Percentiles rank a stretch among this genome's conserved stretches.
Conservation (phyloP, 2,329 filamentous ascomycete genomes). For the Fusarium newnesense region DNA sequence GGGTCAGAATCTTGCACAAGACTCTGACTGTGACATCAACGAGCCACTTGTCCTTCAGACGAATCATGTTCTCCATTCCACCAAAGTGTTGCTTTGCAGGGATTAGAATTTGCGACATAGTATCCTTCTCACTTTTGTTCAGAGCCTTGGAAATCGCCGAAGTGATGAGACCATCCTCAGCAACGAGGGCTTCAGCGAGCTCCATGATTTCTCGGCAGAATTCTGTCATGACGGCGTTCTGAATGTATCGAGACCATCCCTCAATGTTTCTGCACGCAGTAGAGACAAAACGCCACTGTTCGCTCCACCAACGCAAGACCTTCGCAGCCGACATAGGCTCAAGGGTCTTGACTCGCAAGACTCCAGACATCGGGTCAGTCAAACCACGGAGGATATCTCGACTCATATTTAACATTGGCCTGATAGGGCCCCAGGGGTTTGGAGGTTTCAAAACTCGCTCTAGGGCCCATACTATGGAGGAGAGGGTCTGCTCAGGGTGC, state of each 20-base stretch:
- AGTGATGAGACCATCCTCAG: conserved; percentile 85
- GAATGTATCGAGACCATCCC: conserved; percentile 79
- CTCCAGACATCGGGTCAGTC: conserved; percentile 65
- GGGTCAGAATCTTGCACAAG: conserved; percentile 83
- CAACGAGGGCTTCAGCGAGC: conserved; percentile 85
- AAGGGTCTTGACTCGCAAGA: conserved; percentile 65
- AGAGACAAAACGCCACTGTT: conserved; percentile 83
- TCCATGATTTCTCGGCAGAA: conserved; percentile 97
- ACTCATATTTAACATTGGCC: conserved; percentile 66
- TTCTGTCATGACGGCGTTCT: conserved; percentile 84
- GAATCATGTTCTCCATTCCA: conserved; percentile 86
- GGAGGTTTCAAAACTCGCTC: conserved; percentile 50
- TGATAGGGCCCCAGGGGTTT: conserved; percentile 66
- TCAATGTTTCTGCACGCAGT: conserved; percentile 87
- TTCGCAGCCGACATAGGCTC: conserved; percentile 70
- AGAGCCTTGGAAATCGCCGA: conserved; percentile 65
- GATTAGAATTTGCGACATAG: conserved; percentile 53
- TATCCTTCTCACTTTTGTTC: conserved; percentile 50
- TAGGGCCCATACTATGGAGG: conserved; percentile 56
- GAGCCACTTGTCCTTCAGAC: conserved; percentile 87
- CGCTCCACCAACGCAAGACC: conserved; percentile 83
- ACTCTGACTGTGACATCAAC: conserved; percentile 84
- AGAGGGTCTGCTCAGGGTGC: conserved; percentile 54
- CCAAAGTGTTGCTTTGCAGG: conserved; percentile 62
- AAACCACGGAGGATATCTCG: conserved; percentile 67